phyloP scores from a whole-genome alignment of 768 basidiomycete genomes.

The Lactarius trivialis region DNA sequence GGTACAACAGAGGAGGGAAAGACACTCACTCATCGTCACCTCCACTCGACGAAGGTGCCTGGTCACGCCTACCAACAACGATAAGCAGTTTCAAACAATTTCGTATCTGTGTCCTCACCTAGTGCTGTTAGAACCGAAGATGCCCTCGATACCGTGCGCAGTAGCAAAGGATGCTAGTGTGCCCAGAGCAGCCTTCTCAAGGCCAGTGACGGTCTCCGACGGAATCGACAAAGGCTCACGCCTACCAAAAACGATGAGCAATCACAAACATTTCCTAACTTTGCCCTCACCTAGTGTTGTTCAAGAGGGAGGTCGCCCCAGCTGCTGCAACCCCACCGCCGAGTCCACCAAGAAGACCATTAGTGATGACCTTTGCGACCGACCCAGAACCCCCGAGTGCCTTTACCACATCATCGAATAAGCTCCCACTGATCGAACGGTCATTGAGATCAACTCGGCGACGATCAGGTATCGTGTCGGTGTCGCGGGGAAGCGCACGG shows the following conservation, averaged over 20 bases:
- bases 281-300: neutral
- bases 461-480: no score
- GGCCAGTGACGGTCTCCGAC: no score
- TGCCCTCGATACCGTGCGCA: no score
- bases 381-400: no score
- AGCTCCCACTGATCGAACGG: no score
- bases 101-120: neutral
- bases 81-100: neutral
- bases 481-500: no score
- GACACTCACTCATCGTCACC: neutral
- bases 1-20: neutral
- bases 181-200: no score
- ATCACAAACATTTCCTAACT: neutral
- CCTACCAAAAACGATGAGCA: neutral
- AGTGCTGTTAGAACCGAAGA: neutral
- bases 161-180: no score
- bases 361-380: neutral
- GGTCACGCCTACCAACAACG: neutral
- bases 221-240: neutral
- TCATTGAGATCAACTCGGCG: neutral
- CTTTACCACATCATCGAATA: no score
- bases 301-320: neutral
- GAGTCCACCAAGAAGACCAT: neutral
- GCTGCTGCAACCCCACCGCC: neutral
- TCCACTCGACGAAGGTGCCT: neutral